Conservation (phyloP, 345 rosid species). For the Hibiscus tridactylites region DNA sequence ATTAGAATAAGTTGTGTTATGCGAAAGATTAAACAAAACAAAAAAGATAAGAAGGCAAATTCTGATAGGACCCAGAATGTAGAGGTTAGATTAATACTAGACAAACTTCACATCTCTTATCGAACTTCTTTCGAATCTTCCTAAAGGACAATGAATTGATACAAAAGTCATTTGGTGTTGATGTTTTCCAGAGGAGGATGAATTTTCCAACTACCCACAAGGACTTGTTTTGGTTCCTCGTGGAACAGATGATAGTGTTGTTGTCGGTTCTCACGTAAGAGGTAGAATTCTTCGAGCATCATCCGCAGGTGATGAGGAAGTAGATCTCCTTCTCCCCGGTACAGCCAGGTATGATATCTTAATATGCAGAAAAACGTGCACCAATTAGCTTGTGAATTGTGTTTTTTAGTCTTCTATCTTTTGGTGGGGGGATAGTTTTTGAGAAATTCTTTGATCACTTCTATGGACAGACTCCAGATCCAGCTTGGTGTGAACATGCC, state of each 20-base stretch:
- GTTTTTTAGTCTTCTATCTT: not conserved
- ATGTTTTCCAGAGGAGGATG: conserved; percentile 57
- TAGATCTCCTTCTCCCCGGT: conserved; percentile 96
- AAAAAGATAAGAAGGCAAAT: not conserved
- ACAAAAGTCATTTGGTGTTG: conserved; percentile 4
- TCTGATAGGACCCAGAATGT: not conserved
- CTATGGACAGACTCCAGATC: conserved; percentile 62
- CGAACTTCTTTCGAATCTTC: not conserved
- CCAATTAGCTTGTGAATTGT: not conserved
- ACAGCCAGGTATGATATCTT: conserved; percentile 72
- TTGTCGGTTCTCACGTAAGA: conserved; percentile 82
- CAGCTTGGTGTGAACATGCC: conserved; percentile 99
- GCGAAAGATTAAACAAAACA: not conserved
- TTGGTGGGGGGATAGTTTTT: not conserved
- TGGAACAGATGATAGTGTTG: conserved; percentile 59
- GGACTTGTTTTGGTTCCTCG: conserved; percentile 92
- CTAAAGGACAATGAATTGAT: not conserved
- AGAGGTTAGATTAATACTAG: not conserved
- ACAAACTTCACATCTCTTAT: not conserved
- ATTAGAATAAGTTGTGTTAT: not conserved
- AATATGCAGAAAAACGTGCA: not conserved
- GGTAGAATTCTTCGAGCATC: conserved; percentile 87
- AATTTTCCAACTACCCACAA: conserved; percentile 65
- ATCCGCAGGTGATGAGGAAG: conserved; percentile 82
- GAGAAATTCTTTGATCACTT: not conserved